Base-by-base conservation (phyloP, 139 green algal genomes). In the Coccomyxa sp. region DNA sequence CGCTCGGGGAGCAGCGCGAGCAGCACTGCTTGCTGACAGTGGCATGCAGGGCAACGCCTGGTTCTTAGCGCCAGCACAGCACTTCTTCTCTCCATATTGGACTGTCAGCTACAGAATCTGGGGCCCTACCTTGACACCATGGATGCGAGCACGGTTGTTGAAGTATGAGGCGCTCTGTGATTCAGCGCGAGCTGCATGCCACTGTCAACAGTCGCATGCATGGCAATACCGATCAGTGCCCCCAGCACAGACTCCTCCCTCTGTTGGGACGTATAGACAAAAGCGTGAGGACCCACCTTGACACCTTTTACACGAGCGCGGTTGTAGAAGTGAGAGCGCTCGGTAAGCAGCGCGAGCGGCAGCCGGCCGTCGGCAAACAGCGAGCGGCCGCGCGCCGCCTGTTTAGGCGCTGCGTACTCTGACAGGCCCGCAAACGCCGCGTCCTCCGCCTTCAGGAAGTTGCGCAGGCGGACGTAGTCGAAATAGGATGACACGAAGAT, bases 91-190 rank as follows among this genome's bases (percentile, higher is more conserved):
- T n/a, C n/a, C n/a, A n/a, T n/a, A n/a, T n/a, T n/a, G n/a, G n/a
- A n/a, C n/a, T n/a, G n/a, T n/a, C n/a, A n/a, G n/a, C n/a, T n/a
- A n/a, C n/a, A n/a, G n/a, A n/a, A n/a, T n/a, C n/a, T n/a, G n/a
- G n/a, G n/a, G n/a, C n/a, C 76, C 28, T 32, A 95, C 92, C 90
- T 92, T 91, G 76, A 96, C 87, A n/a, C 94, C 94, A 0, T 92
- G 86, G 32, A 97, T 90, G 60, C 86, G 83, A 51, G 92, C 88
- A n/a, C 96, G 88, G 84, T 95, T 83, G 88, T 98, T 99, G 81
- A 99, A 99, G 87, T 99, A 95, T 10, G 96, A 91, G n/a, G 0
- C 96, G 87, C 89, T 99, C 96, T 10, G 95, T 98, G 90, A 97
- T n/a, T 97, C 21, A 99, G 85, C 86, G 98, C 79, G n/a, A 99